Evolutionary conservation across 2,329 filamentous ascomycete species (phyloP).

Genomic region (Trichothecium sympodiale): DNA sequence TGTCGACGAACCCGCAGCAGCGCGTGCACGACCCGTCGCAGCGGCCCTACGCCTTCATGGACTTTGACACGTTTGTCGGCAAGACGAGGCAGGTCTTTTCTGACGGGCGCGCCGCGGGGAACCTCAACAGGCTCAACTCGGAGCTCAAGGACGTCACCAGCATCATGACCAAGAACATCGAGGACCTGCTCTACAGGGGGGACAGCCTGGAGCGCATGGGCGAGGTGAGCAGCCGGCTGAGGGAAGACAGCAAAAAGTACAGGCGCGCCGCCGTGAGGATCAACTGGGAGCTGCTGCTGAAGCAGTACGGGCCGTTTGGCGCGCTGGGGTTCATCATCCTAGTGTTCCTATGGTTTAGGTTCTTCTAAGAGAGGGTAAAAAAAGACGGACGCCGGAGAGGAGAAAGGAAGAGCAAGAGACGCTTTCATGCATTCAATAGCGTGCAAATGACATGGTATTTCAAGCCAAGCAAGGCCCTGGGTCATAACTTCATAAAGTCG

Average conservation of each 20-base stretch:
- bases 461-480: too few species aligned
- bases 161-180: slow-evolving; percentile 99
- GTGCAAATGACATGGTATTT: not conserved
- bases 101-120: slow-evolving; percentile 71
- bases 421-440: not conserved
- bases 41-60: slow-evolving; percentile 91
- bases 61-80: slow-evolving; percentile 95
- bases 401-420: not conserved
- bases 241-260: slow-evolving; percentile 94
- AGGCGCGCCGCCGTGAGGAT: slow-evolving; percentile 84
- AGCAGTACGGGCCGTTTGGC: slow-evolving; percentile 91
- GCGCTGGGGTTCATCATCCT: slow-evolving; percentile 72
- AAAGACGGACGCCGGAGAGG: slow-evolving; percentile 1
- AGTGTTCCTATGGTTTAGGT: slow-evolving; percentile 83
- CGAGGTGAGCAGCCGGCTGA: slow-evolving; percentile 75
- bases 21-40: slow-evolving; percentile 66
- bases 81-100: slow-evolving; percentile 91
- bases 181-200: slow-evolving; percentile 89
- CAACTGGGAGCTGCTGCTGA: slow-evolving; percentile 93
- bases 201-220: slow-evolving; percentile 96
- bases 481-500: too few species aligned
- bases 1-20: slow-evolving; percentile 62
- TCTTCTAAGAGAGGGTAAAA: slow-evolving; percentile 50
- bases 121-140: slow-evolving; percentile 90
- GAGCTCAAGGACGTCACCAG: slow-evolving; percentile 96